These are phyloP conservation scores for Arthrobotrys iridis DNA, from an alignment of 2,329 filamentous ascomycete genomes.

Conservation along the genomic window DNA sequence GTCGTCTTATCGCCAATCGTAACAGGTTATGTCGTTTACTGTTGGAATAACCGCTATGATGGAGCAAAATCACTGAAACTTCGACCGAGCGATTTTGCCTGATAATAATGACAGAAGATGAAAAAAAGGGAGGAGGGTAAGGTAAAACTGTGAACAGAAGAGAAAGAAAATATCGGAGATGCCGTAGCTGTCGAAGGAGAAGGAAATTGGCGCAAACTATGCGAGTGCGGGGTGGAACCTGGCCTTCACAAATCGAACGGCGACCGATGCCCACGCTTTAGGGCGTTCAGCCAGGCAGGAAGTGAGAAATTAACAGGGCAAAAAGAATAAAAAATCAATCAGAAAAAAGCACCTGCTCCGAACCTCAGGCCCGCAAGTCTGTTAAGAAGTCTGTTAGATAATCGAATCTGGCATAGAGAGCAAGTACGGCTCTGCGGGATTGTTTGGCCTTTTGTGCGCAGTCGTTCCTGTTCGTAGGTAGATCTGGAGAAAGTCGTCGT, in stretches of 20 bases:
- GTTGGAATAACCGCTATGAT: not conserved
- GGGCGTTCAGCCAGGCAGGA: constrained; percentile 3
- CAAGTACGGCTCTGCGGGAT: constrained; percentile 39
- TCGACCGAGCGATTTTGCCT: constrained; percentile 24
- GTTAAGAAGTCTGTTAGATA: not conserved
- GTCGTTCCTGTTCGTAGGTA: constrained; percentile 8
- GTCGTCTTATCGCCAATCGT: constrained; percentile 41
- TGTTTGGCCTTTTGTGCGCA: constrained; percentile 35
- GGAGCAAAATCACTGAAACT: not conserved
- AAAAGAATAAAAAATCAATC: no score
- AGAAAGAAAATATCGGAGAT: constrained; percentile 6
- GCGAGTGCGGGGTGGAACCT: constrained; percentile 46
- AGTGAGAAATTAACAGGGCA: not conserved
- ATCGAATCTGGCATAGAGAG: constrained; percentile 10
- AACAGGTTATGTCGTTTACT: not conserved
- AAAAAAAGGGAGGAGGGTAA: constrained; percentile 13
- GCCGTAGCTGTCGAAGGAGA: constrained; percentile 23
- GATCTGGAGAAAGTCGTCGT: constrained; percentile 26
- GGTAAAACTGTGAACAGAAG: constrained; percentile 1
- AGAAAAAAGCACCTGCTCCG: not conserved
- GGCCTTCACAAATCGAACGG: constrained; percentile 32
- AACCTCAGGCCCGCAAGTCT: not conserved
- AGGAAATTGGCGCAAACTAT: constrained; percentile 46
- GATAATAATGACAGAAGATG: constrained; percentile 8
- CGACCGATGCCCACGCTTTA: constrained; percentile 25